Conservation (phyloP, 257 asterid species). For the Salvia splendens region DNA sequence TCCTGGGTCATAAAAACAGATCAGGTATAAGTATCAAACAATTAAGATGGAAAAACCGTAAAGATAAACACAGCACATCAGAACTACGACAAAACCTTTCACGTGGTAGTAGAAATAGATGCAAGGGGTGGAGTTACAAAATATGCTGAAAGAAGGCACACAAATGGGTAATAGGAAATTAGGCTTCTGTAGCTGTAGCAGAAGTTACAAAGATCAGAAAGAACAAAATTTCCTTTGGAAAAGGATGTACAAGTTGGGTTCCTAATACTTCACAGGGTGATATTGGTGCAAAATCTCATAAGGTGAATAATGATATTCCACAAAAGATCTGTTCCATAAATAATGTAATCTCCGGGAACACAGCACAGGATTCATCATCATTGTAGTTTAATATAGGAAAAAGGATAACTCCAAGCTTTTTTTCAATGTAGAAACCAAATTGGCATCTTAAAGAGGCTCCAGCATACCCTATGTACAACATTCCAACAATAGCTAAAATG, state of each 20-base stretch:
- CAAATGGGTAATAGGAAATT: background rate
- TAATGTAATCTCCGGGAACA: no score
- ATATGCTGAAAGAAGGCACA: background rate
- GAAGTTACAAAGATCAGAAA: slow-evolving; percentile 1
- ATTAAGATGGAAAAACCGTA: background rate
- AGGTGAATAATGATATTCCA: no score
- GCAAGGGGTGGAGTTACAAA: background rate
- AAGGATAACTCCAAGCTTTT: background rate
- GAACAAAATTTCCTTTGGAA: background rate
- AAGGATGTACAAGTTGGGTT: background rate
- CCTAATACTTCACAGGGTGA: no score
- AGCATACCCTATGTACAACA: slow-evolving; percentile 74
- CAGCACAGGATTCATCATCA: no score
- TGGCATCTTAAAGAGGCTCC: slow-evolving; percentile 2
- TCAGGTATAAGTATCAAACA: slow-evolving; percentile 22
- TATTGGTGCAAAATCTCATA: no score
- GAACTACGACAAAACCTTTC: background rate
- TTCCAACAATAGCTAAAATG: slow-evolving; percentile 72
- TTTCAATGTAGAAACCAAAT: slow-evolving; percentile 16
- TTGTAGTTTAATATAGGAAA: background rate
- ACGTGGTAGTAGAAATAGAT: background rate
- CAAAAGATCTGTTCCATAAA: no score
- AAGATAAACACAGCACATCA: slow-evolving; percentile 22
- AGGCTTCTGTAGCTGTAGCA: background rate
- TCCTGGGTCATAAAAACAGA: slow-evolving; percentile 51